phyloP scores from a whole-genome alignment of 371 early-diverging fungal species.

The Aphelidium insulamus region DNA sequence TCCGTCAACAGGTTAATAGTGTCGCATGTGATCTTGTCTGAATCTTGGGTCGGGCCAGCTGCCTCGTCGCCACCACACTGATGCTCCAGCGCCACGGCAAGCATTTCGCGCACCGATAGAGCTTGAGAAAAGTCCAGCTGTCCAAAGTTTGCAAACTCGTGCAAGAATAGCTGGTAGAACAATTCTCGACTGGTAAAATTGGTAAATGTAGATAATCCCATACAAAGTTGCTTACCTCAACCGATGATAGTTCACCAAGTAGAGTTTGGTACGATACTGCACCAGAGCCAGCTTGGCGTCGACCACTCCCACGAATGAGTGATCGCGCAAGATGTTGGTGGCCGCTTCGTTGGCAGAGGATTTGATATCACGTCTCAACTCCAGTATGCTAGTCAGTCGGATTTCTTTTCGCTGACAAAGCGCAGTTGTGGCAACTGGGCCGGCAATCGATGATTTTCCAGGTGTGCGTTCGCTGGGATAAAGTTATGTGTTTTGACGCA shows the following conservation, averaged over 20 bases:
- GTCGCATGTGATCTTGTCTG: too few relatives aligned
- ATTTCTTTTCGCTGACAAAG: too few relatives aligned
- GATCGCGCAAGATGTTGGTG: conserved; percentile 42
- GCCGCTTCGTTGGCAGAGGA: conserved; percentile 17
- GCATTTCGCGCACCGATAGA: conserved; percentile 34
- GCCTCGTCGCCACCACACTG: too few relatives aligned
- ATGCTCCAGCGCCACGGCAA: conserved; percentile 32
- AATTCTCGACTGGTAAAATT: conserved; percentile 36
- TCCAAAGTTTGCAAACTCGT: conserved; percentile 69
- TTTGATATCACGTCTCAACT: conserved; percentile 44
- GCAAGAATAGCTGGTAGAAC: conserved; percentile 60
- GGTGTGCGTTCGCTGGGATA: too few relatives aligned
- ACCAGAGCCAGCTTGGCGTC: conserved; percentile 48
- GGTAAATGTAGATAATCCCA: background rate
- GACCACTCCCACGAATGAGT: conserved; percentile 75
- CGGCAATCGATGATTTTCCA: too few relatives aligned
- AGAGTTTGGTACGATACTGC: conserved; percentile 58
- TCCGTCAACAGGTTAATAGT: too few relatives aligned
- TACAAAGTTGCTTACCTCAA: conserved; percentile 22
- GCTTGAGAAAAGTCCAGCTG: conserved; percentile 31
- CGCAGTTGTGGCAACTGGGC: too few relatives aligned
- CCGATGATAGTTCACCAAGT: conserved; percentile 46
- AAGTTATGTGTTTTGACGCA: too few relatives aligned
- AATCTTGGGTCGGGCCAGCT: too few relatives aligned
- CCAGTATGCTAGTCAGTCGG: conserved; percentile 43